phyloP scores from a whole-genome alignment of 78 protist genomes.

The Planoprotostelium fungivorum region DNA sequence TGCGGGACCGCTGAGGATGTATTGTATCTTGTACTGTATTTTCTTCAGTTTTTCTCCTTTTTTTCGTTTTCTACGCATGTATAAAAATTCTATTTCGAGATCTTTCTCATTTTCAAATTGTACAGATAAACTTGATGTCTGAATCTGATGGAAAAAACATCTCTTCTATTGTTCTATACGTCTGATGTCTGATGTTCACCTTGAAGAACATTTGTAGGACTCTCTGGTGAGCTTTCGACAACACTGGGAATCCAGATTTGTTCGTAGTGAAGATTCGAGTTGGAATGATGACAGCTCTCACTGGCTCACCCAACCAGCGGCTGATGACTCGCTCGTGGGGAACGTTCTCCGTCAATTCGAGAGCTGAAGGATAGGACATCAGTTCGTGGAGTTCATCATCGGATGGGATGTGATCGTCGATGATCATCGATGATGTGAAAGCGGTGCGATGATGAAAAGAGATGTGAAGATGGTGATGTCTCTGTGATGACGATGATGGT shows the following conservation, averaged over 20 bases:
- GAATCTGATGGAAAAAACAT: neutral
- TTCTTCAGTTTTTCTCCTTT: neutral
- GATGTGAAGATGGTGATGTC: no score
- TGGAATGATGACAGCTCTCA: constrained; percentile 67
- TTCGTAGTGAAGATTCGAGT: constrained; percentile 65
- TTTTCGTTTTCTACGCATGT: neutral
- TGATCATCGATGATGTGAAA: no score
- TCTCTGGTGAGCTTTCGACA: constrained; percentile 70
- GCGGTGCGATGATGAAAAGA: no score
- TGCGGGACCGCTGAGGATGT: constrained; percentile 12
- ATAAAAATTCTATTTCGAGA: neutral
- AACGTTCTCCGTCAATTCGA: constrained; percentile 52
- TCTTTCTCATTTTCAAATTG: no score
- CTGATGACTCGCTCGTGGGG: constrained; percentile 16
- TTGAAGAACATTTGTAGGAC: constrained; percentile 15
- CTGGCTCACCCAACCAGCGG: constrained; percentile 80
- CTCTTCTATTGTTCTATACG: neutral
- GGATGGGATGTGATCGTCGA: no score
- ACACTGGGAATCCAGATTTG: constrained; percentile 68
- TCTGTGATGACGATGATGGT: no score
- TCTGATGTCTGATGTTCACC: neutral
- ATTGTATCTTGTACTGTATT: constrained; percentile 23
- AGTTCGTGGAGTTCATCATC: no score
- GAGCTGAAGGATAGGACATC: no score
- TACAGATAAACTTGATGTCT: neutral